Percentiles rank a stretch among this genome's conserved stretches.
These are phyloP conservation scores for Suhomyces yuchorum DNA, from an alignment of 1,139 yeast species.

Conservation along the genomic window DNA sequence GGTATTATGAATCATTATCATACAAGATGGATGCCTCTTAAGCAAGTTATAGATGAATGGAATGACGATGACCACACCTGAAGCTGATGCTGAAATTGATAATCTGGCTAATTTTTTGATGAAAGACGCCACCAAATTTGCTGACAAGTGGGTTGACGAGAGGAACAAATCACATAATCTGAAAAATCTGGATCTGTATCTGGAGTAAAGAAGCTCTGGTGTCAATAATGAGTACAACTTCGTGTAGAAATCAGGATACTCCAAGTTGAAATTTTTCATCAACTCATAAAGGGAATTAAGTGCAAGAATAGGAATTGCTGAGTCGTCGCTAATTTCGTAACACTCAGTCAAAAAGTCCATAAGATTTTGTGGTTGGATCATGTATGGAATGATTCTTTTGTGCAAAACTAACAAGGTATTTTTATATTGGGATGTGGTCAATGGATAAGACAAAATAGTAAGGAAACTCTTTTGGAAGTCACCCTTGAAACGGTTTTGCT, in stretches of 20 bases:
- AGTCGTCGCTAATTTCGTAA: conserved; percentile 62
- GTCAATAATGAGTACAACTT: conserved; percentile 82
- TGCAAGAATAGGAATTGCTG: conserved; percentile 75
- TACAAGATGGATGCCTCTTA: conserved; percentile 91
- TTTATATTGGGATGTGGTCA: conserved; percentile 65
- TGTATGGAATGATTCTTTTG: conserved; percentile 78
- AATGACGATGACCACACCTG: conserved; percentile 82
- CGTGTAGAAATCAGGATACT: conserved; percentile 86
- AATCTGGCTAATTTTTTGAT: conserved; percentile 80
- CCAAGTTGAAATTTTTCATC: conserved; percentile 81
- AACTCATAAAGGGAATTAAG: conserved; percentile 85
- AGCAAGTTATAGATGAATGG: conserved; percentile 91
- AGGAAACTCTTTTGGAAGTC: conserved; percentile 74
- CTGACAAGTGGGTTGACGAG: conserved; percentile 85
- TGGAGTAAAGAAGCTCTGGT: conserved; percentile 71
- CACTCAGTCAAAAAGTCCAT: conserved; percentile 95
- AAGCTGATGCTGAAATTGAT: conserved; percentile 79
- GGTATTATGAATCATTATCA: conserved; percentile 76
- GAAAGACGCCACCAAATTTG: conserved; percentile 82
- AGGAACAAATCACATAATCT: conserved; percentile 84
- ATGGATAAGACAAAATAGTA: conserved; percentile 50
- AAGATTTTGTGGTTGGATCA: conserved; percentile 75
- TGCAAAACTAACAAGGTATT: conserved; percentile 70
- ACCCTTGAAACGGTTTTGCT: conserved; percentile 58
- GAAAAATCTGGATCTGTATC: conserved; percentile 84